Base-by-base conservation (phyloP, 345 rosid species). In the Dovyalis caffra region DNA sequence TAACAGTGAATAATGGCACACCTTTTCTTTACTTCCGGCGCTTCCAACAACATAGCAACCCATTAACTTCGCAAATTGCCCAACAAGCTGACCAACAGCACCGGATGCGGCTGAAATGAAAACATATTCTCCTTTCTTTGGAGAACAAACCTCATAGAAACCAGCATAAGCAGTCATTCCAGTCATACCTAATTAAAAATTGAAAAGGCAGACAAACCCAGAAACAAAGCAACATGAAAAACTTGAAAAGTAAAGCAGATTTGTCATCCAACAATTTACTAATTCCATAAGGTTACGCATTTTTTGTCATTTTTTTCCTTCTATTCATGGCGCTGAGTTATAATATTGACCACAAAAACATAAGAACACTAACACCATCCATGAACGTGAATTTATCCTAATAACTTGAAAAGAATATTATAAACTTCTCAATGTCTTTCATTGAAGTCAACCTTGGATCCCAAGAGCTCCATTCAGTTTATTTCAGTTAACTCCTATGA, bases 1-100 rank as follows among this genome's bases (percentile, higher is more conserved):
- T 49, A 49, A 49, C 56, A 49, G 56, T 49, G 56, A 49, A 49
- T 1, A 20, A 8, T 8, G 14, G 35, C 49, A 58, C 34, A 73
- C 77, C 71, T 74, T 74, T 6, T 65, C 77, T 23, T 66, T 35
- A 47, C 25, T 45, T 66, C 77, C 77, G 38, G 76, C 77, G 28
- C 71, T 74, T 65, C 77, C 77, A 65, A 74, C 77, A 49, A 74
- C 71, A 66, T 74, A 74, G 7, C 77, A 74, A 1, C 77, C 77
- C 18, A 32, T 5, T 18, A 74, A 12, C 31, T 74, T 74, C 8
- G 77, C 77, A 28, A 74, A 74, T 15, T 74, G 65, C 38, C 77
- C 77, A 10, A 74, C 77, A 65, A 74, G 71, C 53, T 74, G 77
- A 65, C 77, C 77, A 34, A 74, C 77, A 25, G 71, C 77, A 47